Percentiles rank a stretch among this genome's conserved stretches.
phyloP scores from a whole-genome alignment of 2,329 filamentous ascomycete genomes.

The Pseudopyricularia cyperi region DNA sequence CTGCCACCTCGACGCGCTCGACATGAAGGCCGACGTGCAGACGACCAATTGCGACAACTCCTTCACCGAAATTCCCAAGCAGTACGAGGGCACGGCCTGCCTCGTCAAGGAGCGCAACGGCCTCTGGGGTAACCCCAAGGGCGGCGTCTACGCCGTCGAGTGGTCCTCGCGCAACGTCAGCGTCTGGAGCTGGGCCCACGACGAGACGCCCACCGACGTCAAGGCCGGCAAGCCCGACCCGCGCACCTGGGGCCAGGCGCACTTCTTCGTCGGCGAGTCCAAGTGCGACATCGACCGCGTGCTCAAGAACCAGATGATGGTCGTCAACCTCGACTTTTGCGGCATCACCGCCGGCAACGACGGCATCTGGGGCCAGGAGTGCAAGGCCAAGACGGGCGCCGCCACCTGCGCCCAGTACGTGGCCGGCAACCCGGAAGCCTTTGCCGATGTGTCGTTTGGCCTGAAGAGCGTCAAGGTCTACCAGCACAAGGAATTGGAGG shows the following conservation, averaged over 20 bases:
- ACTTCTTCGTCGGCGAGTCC: slow-evolving; percentile 42
- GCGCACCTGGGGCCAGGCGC: slow-evolving; percentile 48
- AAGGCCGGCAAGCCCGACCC: slow-evolving; percentile 40
- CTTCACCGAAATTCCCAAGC: slow-evolving; percentile 19
- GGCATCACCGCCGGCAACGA: slow-evolving; percentile 49
- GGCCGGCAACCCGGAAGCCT: slow-evolving; percentile 19
- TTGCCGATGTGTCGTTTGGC: slow-evolving; percentile 27
- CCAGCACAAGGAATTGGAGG: slow-evolving; percentile 8
- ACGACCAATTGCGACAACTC: slow-evolving; percentile 29
- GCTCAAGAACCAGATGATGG: slow-evolving; percentile 56
- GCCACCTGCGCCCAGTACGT: slow-evolving; percentile 23
- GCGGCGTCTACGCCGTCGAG: slow-evolving; percentile 22
- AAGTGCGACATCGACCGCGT: slow-evolving; percentile 50
- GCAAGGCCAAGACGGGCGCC: slow-evolving; percentile 11
- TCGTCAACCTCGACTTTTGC: slow-evolving; percentile 65
- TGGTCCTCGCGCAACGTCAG: slow-evolving; percentile 27
- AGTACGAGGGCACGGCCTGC: slow-evolving; percentile 27
- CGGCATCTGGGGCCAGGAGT: slow-evolving; percentile 14
- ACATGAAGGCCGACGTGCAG: slow-evolving; percentile 16
- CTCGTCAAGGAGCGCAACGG: slow-evolving; percentile 20
- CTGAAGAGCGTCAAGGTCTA: slow-evolving; percentile 25
- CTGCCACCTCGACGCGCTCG: slow-evolving; percentile 18
- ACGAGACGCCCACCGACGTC: slow-evolving; percentile 19
- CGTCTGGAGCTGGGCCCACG: slow-evolving; percentile 25
- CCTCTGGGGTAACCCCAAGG: slow-evolving; percentile 20